phyloP scores from a whole-genome alignment of 257 asterid species.

The Gentiana macrophylla region DNA sequence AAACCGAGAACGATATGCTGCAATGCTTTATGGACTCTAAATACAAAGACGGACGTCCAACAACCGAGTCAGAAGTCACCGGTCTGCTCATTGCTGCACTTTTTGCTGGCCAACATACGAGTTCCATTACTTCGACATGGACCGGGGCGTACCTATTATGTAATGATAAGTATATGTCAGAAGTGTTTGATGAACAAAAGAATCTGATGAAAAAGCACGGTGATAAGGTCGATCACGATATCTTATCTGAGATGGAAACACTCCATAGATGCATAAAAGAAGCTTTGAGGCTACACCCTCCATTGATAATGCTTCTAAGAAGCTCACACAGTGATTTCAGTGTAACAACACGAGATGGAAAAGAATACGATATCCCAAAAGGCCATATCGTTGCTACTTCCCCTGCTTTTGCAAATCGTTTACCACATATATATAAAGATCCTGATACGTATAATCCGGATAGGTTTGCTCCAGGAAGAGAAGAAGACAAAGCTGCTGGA shows the following conservation, averaged over 20 bases:
- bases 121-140: constrained; percentile 95
- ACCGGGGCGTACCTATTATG: constrained; percentile 84
- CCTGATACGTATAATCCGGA: constrained; percentile 79
- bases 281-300: constrained; percentile 95
- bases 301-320: constrained; percentile 80
- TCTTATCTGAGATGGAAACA: constrained; percentile 82
- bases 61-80: constrained; percentile 70
- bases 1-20: constrained; percentile 48
- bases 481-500: constrained; percentile 87
- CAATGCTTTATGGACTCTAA: constrained; percentile 94
- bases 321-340: constrained; percentile 76
- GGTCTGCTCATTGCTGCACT: constrained; percentile 93
- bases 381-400: constrained; percentile 28
- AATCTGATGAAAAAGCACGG: constrained; percentile 52
- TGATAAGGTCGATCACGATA: constrained; percentile 63
- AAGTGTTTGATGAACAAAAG: constrained; percentile 71
- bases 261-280: constrained; percentile 84
- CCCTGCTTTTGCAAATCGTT: constrained; percentile 24
- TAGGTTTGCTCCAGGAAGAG: constrained; percentile 75
- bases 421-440: constrained; percentile 59
- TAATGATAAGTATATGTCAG: constrained; percentile 66
- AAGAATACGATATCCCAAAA: constrained; percentile 53
- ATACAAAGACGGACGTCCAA: constrained; percentile 81
- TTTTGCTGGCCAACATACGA: constrained; percentile 96
- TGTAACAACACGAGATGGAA: constrained; percentile 70